phyloP scores from a whole-genome alignment of 2,329 filamentous ascomycete species.

The Verticillium isaacii region DNA sequence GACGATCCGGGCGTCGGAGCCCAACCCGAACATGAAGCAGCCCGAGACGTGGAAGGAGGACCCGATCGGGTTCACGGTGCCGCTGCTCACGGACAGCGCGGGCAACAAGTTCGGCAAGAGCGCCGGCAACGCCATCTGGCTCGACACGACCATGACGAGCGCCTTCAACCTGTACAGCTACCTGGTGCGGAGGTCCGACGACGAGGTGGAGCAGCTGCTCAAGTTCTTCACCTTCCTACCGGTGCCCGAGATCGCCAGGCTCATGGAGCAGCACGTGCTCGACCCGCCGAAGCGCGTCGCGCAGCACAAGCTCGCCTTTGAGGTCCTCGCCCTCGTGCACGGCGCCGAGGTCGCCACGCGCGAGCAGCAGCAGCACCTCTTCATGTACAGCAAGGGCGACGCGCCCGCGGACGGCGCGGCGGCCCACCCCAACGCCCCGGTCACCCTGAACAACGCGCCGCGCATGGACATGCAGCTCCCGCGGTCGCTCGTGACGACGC shows the following conservation, averaged over 20 bases:
- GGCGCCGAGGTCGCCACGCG: conserved; percentile 59
- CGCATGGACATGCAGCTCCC: conserved; percentile 56
- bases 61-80: conserved; percentile 85
- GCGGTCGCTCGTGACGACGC: conserved; percentile 44
- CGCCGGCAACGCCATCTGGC: conserved; percentile 89
- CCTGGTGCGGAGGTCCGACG: conserved; percentile 78
- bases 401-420: conserved; percentile 9
- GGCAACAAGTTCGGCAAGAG: conserved; percentile 95
- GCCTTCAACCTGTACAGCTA: conserved; percentile 87
- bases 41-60: conserved; percentile 40
- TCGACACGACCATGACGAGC: conserved; percentile 75
- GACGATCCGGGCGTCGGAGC: conserved; percentile 57
- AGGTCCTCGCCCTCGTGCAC: conserved; percentile 78
- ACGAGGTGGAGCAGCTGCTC: conserved; percentile 74
- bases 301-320: conserved; percentile 77
- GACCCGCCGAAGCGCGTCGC: conserved; percentile 70
- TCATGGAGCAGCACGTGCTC: conserved; percentile 63
- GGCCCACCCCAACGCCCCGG: conserved; percentile 5
- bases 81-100: conserved; percentile 77
- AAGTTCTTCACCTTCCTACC: conserved; percentile 91
- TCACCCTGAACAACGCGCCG: conserved; percentile 40
- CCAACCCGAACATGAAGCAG: conserved; percentile 34
- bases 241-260: conserved; percentile 55
- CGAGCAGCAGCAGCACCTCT: conserved; percentile 51
- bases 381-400: conserved; percentile 37